phyloP scores from a whole-genome alignment of 2,329 filamentous ascomycete species.

The Trichophyton benhamiae region DNA sequence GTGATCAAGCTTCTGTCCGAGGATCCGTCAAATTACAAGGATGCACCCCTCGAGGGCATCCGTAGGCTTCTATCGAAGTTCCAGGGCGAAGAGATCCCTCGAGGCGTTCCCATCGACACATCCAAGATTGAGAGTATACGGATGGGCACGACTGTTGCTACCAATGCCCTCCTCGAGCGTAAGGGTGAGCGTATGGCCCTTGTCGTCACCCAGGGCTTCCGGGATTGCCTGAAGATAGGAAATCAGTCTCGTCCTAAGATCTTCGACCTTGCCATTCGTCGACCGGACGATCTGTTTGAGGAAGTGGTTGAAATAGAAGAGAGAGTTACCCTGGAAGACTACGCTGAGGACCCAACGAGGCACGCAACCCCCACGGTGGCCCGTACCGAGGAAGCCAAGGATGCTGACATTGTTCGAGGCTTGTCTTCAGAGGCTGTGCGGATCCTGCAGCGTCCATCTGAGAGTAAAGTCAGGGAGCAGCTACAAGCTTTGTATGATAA shows the following conservation, averaged over 20 bases:
- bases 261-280: conserved; percentile 76
- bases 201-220: conserved; percentile 77
- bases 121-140: conserved; percentile 76
- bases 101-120: conserved; percentile 69
- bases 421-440: conserved; percentile 63
- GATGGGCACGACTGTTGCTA: conserved; percentile 93
- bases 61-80: conserved; percentile 73
- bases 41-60: conserved; percentile 85
- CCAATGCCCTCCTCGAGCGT: conserved; percentile 77
- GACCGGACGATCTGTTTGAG: conserved; percentile 78
- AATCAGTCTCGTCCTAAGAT: conserved; percentile 84
- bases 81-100: conserved; percentile 59
- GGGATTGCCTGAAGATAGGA: conserved; percentile 75
- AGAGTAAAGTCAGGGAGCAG: conserved; percentile 44
- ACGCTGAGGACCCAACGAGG: conserved; percentile 71
- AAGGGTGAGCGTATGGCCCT: conserved; percentile 84
- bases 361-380: conserved; percentile 37
- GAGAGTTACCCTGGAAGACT: conserved; percentile 81
- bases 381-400: conserved; percentile 28
- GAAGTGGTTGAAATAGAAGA: conserved; percentile 81
- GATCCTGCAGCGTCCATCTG: conserved; percentile 49
- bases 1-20: conserved; percentile 83
- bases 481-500: conserved; percentile 55
- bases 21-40: conserved; percentile 78
- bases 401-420: conserved; percentile 53